These are phyloP conservation scores for Calonectria crousiana DNA, from an alignment of 2,329 filamentous ascomycete genomes.

Conservation along the genomic window DNA sequence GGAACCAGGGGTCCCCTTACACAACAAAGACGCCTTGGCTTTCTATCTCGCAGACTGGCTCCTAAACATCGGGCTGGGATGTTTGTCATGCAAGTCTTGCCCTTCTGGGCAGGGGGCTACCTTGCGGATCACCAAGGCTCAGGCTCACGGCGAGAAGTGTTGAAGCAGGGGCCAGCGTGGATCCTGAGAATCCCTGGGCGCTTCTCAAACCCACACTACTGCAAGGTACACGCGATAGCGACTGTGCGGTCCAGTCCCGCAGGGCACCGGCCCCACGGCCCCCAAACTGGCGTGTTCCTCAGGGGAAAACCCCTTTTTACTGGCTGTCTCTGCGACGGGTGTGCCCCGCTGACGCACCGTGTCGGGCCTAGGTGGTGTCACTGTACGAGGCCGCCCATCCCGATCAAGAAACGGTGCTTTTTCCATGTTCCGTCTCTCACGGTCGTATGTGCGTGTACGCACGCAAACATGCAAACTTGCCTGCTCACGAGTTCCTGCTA, in stretches of 20 bases:
- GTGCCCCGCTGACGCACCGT: constrained; percentile 22
- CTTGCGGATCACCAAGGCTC: constrained; percentile 40
- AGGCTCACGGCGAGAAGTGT: constrained; percentile 43
- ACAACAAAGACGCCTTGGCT: constrained; percentile 2
- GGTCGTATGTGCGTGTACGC: neutral
- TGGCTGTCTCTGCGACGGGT: constrained; percentile 5
- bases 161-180: constrained; percentile 23
- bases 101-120: constrained; percentile 32
- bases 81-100: constrained; percentile 41
- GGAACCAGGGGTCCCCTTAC: constrained; percentile 2
- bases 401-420: constrained; percentile 20
- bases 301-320: constrained; percentile 26
- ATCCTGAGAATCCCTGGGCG: constrained; percentile 13
- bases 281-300: constrained; percentile 36
- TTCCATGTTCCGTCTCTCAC: constrained; percentile 7
- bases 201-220: constrained; percentile 36
- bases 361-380: constrained; percentile 1
- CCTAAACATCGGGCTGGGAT: constrained; percentile 39
- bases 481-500: neutral
- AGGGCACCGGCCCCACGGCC: constrained; percentile 29
- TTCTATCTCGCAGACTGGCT: constrained; percentile 22
- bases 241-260: constrained; percentile 20
- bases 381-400: constrained; percentile 21
- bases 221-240: constrained; percentile 43
- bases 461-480: neutral